These are phyloP conservation scores for Dactylis glomerata DNA, from an alignment of 176 grass and related monocot genomes.

Conservation along the genomic window DNA sequence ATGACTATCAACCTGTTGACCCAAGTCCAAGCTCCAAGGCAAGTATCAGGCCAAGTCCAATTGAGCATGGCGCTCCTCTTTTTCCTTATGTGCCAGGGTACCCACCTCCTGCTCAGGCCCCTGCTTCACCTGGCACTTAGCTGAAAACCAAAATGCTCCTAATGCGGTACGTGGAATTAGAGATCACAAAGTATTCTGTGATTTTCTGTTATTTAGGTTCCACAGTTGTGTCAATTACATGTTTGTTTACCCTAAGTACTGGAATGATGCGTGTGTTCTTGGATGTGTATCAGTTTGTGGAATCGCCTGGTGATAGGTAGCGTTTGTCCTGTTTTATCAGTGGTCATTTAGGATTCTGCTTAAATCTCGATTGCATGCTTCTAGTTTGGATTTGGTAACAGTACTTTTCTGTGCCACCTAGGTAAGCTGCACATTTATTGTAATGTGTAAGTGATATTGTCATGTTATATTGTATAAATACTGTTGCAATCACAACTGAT, in stretches of 20 bases:
- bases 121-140: slow-evolving; percentile 14
- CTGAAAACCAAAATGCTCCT: background rate
- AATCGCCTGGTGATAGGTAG: background rate
- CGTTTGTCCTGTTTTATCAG: background rate
- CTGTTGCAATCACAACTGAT: background rate
- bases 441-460: background rate
- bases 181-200: slow-evolving; percentile 2
- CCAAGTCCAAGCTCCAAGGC: slow-evolving; percentile 64
- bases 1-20: slow-evolving; percentile 60
- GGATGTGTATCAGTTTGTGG: background rate
- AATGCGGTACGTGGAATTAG: background rate
- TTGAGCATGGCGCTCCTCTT: slow-evolving; percentile 67
- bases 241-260: background rate
- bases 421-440: background rate
- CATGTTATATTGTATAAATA: background rate
- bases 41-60: slow-evolving; percentile 47
- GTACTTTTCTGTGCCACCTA: background rate
- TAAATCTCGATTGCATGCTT: background rate
- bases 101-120: slow-evolving; percentile 26
- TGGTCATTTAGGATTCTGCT: background rate
- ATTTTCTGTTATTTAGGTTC: background rate
- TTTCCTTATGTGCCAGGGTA: slow-evolving; percentile 63
- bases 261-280: background rate
- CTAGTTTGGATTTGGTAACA: background rate
- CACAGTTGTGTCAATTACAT: background rate